These are phyloP conservation scores for Inga oerstediana DNA, from an alignment of 306 rosid species.

Conservation along the genomic window DNA sequence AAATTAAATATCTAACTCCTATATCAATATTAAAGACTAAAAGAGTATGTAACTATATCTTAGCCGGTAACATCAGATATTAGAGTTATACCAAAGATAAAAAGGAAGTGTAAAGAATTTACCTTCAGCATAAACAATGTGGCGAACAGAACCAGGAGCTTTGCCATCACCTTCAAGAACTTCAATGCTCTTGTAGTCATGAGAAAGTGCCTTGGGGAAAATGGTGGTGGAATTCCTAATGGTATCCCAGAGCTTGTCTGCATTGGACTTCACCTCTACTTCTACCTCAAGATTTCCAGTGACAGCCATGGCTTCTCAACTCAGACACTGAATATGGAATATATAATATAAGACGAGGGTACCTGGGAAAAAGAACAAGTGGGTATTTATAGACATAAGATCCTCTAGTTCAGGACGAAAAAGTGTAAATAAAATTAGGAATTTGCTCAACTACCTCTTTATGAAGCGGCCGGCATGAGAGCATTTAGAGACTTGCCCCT, in stretches of 20 bases:
- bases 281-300: constrained; percentile 51
- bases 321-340: not conserved
- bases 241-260: constrained; percentile 38
- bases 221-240: constrained; percentile 35
- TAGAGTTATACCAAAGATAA: not conserved
- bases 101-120: not conserved
- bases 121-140: constrained; percentile 65
- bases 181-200: constrained; percentile 82
- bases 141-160: constrained; percentile 70
- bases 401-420: not conserved
- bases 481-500: not conserved
- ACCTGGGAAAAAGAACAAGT: not conserved
- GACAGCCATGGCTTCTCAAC: constrained; percentile 28
- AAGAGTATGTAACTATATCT: too few species aligned
- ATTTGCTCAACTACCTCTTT: constrained; percentile 29
- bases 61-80: not conserved
- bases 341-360: constrained; percentile 17
- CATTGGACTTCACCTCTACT: constrained; percentile 38
- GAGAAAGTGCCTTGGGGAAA: constrained; percentile 50
- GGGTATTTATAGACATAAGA: not conserved
- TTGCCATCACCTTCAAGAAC: constrained; percentile 83
- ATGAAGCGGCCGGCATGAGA: not conserved
- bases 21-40: too few species aligned
- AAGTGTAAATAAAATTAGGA: constrained; percentile 49
- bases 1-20: too few species aligned